Evolutionary conservation across 768 basidiomycete species (phyloP).

Genomic region (Pisolithus orientalis): DNA sequence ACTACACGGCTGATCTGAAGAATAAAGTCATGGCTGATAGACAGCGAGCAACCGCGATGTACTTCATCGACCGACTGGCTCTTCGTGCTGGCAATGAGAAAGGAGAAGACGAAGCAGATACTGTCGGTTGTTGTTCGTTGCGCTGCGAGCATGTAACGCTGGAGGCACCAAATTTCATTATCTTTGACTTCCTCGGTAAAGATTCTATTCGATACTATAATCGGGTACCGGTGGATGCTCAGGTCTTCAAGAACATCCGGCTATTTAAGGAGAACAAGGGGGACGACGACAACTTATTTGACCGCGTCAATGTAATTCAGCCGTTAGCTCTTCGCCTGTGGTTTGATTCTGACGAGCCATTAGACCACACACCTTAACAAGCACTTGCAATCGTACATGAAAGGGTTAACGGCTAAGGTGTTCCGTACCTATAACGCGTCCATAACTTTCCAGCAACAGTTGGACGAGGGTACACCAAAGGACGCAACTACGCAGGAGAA

Average conservation of each 20-base stretch:
- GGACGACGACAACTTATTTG: slow-evolving; percentile 85
- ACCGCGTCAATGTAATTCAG: slow-evolving; percentile 74
- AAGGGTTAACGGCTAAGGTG: slow-evolving; percentile 96
- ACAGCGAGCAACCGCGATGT: slow-evolving; percentile 98
- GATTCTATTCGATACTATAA: slow-evolving; percentile 98
- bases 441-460: slow-evolving; percentile 86
- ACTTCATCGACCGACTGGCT: slow-evolving; percentile 95
- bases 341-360: slow-evolving; percentile 13
- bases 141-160: slow-evolving; percentile 96
- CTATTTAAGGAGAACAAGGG: slow-evolving; percentile 94
- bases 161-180: slow-evolving; percentile 77
- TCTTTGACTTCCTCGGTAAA: slow-evolving; percentile 98
- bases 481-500: slow-evolving; percentile 88
- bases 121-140: slow-evolving; percentile 96
- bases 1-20: slow-evolving; percentile 80
- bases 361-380: slow-evolving; percentile 87
- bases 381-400: slow-evolving; percentile 90
- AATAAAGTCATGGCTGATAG: slow-evolving; percentile 91
- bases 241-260: slow-evolving; percentile 97
- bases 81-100: slow-evolving; percentile 99
- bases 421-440: slow-evolving; percentile 99
- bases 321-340: not conserved
- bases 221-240: slow-evolving; percentile 79
- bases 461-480: slow-evolving; percentile 67
- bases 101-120: slow-evolving; percentile 98